These are phyloP conservation scores for Barnettozyma sucrosica DNA, from an alignment of 805 yeast species.

Conservation along the genomic window DNA sequence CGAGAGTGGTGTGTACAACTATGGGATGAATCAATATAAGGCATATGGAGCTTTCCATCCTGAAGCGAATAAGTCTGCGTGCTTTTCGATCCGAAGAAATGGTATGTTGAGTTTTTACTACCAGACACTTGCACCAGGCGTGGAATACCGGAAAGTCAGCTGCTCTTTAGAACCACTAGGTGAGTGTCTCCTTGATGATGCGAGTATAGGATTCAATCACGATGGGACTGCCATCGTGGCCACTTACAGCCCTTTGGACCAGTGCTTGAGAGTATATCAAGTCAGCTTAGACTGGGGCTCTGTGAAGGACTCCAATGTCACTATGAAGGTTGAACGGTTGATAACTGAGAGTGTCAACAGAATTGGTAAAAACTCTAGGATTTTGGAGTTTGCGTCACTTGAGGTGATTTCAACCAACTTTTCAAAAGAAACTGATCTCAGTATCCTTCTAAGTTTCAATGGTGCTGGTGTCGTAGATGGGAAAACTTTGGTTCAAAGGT, in stretches of 20 bases:
- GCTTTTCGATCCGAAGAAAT: slow-evolving; percentile 56
- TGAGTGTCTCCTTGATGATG: slow-evolving; percentile 26
- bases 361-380: slow-evolving; percentile 25
- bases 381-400: slow-evolving; percentile 29
- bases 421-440: slow-evolving; percentile 37
- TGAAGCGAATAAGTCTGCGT: slow-evolving; percentile 49
- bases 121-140: slow-evolving; percentile 52
- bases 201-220: slow-evolving; percentile 48
- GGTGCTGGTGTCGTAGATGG: slow-evolving; percentile 20
- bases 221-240: slow-evolving; percentile 42
- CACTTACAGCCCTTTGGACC: slow-evolving; percentile 33
- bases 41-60: slow-evolving; percentile 19
- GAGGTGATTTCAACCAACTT: slow-evolving; percentile 42
- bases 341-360: slow-evolving; percentile 24
- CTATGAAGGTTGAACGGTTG: slow-evolving; percentile 30
- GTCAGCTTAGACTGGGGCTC: slow-evolving; percentile 51
- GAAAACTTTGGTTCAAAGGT: slow-evolving; percentile 20
- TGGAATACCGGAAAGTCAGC: slow-evolving; percentile 45
- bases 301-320: slow-evolving; percentile 30
- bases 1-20: slow-evolving; percentile 35
- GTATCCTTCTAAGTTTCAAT: slow-evolving; percentile 38
- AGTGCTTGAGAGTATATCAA: slow-evolving; percentile 36
- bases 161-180: slow-evolving; percentile 27
- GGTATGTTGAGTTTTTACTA: slow-evolving; percentile 58
- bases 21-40: slow-evolving; percentile 64